A percentile compares a stretch with the other conserved stretches of the same genome.
Conservation (phyloP, 2,329 filamentous ascomycete genomes). For the Parastagonospora nodorum region DNA sequence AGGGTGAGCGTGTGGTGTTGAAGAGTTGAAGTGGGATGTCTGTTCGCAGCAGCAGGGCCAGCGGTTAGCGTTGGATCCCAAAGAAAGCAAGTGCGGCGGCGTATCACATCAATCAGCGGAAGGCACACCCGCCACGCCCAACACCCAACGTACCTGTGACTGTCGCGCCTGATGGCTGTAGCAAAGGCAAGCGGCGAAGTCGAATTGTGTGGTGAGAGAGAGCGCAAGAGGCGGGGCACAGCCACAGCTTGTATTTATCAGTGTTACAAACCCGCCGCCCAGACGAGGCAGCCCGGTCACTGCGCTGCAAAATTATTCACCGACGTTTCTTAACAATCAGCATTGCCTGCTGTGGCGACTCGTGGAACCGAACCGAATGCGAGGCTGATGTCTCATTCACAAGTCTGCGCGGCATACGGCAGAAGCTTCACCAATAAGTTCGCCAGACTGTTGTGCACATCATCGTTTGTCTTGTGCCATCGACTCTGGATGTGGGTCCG, state of each 20-base stretch:
- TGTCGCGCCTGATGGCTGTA: constrained; percentile 1
- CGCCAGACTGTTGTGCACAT: constrained; percentile 13
- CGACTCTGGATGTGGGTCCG: constrained; percentile 11
- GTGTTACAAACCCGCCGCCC: constrained; percentile 23
- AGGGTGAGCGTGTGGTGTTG: constrained; percentile 35
- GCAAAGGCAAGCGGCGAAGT: constrained; percentile 8
- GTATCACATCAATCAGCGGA: constrained; percentile 33
- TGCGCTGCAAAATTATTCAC: constrained; percentile 38
- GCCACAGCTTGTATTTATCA: constrained; percentile 27
- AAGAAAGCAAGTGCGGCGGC: constrained; percentile 42
- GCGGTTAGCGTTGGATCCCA: constrained; percentile 41
- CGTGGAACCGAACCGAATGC: constrained; percentile 33
- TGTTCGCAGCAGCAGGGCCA: constrained; percentile 20
- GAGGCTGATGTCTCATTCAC: constrained; percentile 27
- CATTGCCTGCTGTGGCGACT: constrained; percentile 34
- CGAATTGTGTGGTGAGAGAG: constrained; percentile 1
- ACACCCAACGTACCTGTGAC: constrained; percentile 24
- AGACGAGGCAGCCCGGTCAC: constrained; percentile 28
- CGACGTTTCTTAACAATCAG: constrained; percentile 25
- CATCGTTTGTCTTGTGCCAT: constrained; percentile 7
- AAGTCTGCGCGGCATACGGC: neutral
- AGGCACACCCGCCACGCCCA: constrained; percentile 26
- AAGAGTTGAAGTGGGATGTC: constrained; percentile 44
- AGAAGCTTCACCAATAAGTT: constrained; percentile 14
- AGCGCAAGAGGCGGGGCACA: constrained; percentile 10